Percentiles rank a stretch among this genome's conserved stretches.
Evolutionary conservation across 148 eudicot genomes (phyloP).

Genomic region (Mesembryanthemum crystallinum): DNA sequence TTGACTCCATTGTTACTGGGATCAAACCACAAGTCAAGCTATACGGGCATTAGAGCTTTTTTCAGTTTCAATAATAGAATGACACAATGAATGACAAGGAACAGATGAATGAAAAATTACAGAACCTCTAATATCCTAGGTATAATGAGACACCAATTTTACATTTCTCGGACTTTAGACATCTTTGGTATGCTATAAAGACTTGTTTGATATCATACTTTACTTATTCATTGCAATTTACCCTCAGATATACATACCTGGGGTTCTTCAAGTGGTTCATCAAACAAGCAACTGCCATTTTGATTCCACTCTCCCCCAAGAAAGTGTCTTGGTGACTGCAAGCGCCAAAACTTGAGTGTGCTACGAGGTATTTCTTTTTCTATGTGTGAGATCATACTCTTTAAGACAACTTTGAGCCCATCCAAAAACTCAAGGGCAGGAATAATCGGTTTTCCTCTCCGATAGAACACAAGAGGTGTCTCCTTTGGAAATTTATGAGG

Average conservation of each 20-base stretch:
- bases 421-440: slow-evolving; percentile 64
- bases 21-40: slow-evolving; percentile 97
- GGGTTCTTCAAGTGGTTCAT: slow-evolving; percentile 57
- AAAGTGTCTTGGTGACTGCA: slow-evolving; percentile 90
- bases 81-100: not conserved
- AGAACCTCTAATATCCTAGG: too few species aligned
- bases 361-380: slow-evolving; percentile 56
- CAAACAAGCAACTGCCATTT: slow-evolving; percentile 87
- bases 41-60: slow-evolving; percentile 31
- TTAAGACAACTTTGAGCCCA: slow-evolving; percentile 64
- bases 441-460: slow-evolving; percentile 56
- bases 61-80: not conserved
- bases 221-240: too few species aligned
- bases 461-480: slow-evolving; percentile 81
- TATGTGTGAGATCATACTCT: slow-evolving; percentile 66
- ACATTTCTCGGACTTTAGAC: too few species aligned
- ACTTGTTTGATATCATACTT: too few species aligned
- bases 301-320: slow-evolving; percentile 98
- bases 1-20: slow-evolving; percentile 85
- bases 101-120: too few species aligned
- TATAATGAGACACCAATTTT: too few species aligned
- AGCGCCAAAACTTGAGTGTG: slow-evolving; percentile 75
- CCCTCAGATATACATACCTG: slow-evolving; percentile 77
- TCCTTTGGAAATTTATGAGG: slow-evolving; percentile 82
- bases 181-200: too few species aligned